Conservation (phyloP, 2,329 filamentous ascomycete species). For the Diaporthe amygdali region DNA sequence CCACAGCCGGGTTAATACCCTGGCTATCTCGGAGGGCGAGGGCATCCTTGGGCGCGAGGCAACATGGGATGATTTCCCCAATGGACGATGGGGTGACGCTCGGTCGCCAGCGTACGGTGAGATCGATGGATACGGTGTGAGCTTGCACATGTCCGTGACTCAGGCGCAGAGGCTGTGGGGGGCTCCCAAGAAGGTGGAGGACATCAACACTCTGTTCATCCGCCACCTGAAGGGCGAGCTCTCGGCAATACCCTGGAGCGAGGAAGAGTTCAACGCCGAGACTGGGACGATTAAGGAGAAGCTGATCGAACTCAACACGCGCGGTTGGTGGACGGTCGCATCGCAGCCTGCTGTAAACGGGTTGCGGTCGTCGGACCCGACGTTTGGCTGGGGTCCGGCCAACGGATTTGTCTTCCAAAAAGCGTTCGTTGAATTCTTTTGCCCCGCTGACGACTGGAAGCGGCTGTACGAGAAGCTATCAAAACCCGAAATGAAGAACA, state of each 20-base stretch:
- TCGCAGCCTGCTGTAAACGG: constrained; percentile 95
- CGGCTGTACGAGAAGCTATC: constrained; percentile 67
- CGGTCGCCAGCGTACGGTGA: constrained; percentile 93
- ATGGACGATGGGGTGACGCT: constrained; percentile 93
- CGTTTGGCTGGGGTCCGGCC: constrained; percentile 92
- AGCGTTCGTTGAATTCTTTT: constrained; percentile 96
- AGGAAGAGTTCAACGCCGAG: constrained; percentile 85
- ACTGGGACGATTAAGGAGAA: constrained; percentile 80
- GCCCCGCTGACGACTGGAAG: constrained; percentile 75
- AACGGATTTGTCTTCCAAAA: constrained; percentile 98
- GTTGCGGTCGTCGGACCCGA: constrained; percentile 72
- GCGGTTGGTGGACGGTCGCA: constrained; percentile 95
- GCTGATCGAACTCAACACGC: constrained; percentile 76
- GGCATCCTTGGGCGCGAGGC: constrained; percentile 89
- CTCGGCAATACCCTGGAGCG: constrained; percentile 88
- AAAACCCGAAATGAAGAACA: constrained; percentile 62
- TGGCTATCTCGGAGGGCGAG: constrained; percentile 93
- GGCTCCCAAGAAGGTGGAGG: constrained; percentile 68
- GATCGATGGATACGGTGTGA: constrained; percentile 98
- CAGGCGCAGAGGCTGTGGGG: constrained; percentile 88
- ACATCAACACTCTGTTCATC: constrained; percentile 83
- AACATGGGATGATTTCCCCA: constrained; percentile 98
- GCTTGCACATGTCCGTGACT: constrained; percentile 85
- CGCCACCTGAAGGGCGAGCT: constrained; percentile 82
- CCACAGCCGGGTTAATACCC: constrained; percentile 81